Evolutionary conservation across 2,329 filamentous ascomycete species (phyloP).

Genomic region (Pestalotiopsis sp.): DNA sequence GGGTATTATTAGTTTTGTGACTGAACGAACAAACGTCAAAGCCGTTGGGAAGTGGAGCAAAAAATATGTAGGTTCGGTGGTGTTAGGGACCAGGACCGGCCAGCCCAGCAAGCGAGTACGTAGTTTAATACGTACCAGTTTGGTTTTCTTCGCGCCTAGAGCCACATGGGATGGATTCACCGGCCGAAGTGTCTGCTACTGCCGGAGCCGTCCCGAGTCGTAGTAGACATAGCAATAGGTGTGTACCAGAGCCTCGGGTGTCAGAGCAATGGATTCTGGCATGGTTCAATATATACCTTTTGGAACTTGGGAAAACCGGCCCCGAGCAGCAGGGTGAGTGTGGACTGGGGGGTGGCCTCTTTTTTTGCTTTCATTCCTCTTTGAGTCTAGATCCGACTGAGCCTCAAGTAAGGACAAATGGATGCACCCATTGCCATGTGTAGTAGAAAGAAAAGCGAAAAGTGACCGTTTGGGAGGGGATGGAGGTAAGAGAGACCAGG

Average conservation of each 20-base stretch:
- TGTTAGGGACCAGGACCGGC: constrained; percentile 24
- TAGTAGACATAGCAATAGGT: constrained; percentile 3
- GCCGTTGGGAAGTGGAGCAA: constrained; percentile 17
- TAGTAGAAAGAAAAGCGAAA: constrained; percentile 16
- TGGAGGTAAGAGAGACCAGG: constrained; percentile 19
- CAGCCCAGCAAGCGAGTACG: background rate
- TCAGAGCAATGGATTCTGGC: background rate
- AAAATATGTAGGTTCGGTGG: constrained; percentile 13
- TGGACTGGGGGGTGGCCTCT: constrained; percentile 10
- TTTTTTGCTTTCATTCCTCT: constrained; percentile 19
- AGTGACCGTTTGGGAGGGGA: background rate
- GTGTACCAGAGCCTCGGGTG: constrained; percentile 11
- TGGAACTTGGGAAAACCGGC: background rate
- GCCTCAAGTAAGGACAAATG: constrained; percentile 18
- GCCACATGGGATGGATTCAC: constrained; percentile 14
- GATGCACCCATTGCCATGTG: constrained; percentile 16
- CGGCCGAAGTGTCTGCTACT: background rate
- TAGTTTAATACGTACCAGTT: constrained; percentile 15
- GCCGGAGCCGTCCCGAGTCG: constrained; percentile 12
- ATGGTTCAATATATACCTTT: constrained; percentile 28
- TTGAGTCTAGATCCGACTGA: constrained; percentile 23
- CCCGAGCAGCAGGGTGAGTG: background rate
- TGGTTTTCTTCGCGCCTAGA: constrained; percentile 7
- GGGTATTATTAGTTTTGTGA: background rate
- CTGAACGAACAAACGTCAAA: constrained; percentile 17